Conservation (phyloP, 208 protist genomes). For the Vickermania ingenoplastis region DNA sequence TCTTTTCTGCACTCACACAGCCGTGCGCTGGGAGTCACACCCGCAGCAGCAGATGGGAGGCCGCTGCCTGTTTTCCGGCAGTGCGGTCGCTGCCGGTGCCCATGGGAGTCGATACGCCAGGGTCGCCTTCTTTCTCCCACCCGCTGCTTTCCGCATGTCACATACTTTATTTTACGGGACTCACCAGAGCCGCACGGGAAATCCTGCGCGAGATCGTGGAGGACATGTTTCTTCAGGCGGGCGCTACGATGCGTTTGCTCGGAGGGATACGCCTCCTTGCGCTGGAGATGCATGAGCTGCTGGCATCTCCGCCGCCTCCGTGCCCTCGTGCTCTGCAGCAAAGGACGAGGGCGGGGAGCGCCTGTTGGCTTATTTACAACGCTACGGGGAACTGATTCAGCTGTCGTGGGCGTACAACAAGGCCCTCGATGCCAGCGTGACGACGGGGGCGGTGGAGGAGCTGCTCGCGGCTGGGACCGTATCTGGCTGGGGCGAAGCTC, state of each 20-base stretch:
- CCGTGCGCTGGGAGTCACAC: constrained; percentile 26
- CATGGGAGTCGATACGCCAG: constrained; percentile 2
- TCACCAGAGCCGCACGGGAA: constrained; percentile 32
- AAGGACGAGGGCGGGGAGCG: no score
- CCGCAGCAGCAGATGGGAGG: no score
- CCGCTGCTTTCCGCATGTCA: constrained; percentile 19
- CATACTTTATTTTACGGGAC: constrained; percentile 56
- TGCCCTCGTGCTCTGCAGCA: constrained; percentile 29
- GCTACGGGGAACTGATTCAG: no score
- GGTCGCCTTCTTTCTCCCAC: constrained; percentile 1
- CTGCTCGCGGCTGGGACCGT: no score
- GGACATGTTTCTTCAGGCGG: constrained; percentile 28
- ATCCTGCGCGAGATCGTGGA: constrained; percentile 37
- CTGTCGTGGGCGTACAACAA: no score
- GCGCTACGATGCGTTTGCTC: constrained; percentile 17
- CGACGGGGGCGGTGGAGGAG: constrained; percentile 24
- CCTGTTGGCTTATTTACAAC: no score
- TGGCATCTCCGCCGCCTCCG: constrained; percentile 24
- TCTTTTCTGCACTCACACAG: no score
- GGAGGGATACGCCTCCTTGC: constrained; percentile 28
- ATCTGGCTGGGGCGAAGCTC: no score
- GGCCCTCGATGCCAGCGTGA: no score
- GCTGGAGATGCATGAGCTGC: constrained; percentile 25
- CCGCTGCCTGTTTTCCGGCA: no score
- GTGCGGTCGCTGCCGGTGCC: not conserved